A percentile compares a stretch with the other conserved stretches of the same genome.
phyloP scores from a whole-genome alignment of 192 early-diverging fungal species.

The Phycomyces blakesleeanus region DNA sequence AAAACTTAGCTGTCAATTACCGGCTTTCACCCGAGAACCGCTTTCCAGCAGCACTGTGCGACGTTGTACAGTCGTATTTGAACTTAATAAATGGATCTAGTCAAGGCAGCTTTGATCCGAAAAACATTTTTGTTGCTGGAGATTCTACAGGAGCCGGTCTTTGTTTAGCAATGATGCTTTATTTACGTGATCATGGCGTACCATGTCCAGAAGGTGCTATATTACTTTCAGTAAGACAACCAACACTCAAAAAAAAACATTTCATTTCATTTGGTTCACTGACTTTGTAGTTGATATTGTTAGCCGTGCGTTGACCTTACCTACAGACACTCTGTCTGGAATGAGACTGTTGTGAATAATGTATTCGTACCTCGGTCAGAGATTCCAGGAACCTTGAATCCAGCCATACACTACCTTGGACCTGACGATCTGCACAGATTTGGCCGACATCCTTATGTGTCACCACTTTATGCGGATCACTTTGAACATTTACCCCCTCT shows the following conservation, averaged over 20 bases:
- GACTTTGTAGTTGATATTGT: no score
- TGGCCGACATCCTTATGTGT: conserved; percentile 49
- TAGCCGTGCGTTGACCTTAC: conserved; percentile 57
- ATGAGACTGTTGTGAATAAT: conserved; percentile 31
- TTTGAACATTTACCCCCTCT: conserved; percentile 46
- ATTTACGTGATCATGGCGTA: conserved; percentile 52
- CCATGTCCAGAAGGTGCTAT: conserved; percentile 48
- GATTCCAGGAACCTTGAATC: conserved; percentile 36
- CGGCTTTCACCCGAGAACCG: conserved; percentile 13
- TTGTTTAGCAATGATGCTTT: conserved; percentile 53
- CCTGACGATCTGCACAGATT: conserved; percentile 25
- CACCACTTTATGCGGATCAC: conserved; percentile 44
- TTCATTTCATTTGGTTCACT: no score
- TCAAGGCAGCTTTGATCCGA: conserved; percentile 47
- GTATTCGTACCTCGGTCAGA: conserved; percentile 33
- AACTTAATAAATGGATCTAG: conserved; percentile 43
- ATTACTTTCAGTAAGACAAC: conserved; percentile 55
- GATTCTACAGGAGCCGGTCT: conserved; percentile 75
- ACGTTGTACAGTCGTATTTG: conserved; percentile 53
- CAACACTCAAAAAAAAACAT: no score
- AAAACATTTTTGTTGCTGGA: conserved; percentile 60
- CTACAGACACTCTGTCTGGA: conserved; percentile 50
- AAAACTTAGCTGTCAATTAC: conserved; percentile 24
- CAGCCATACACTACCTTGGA: conserved; percentile 42
- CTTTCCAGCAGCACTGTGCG: conserved; percentile 59